Evolutionary conservation across 495 filamentous ascomycete genomes (phyloP), one percentile per base, ranked within the genome.

Genomic region (Peziza echinospora): DNA sequence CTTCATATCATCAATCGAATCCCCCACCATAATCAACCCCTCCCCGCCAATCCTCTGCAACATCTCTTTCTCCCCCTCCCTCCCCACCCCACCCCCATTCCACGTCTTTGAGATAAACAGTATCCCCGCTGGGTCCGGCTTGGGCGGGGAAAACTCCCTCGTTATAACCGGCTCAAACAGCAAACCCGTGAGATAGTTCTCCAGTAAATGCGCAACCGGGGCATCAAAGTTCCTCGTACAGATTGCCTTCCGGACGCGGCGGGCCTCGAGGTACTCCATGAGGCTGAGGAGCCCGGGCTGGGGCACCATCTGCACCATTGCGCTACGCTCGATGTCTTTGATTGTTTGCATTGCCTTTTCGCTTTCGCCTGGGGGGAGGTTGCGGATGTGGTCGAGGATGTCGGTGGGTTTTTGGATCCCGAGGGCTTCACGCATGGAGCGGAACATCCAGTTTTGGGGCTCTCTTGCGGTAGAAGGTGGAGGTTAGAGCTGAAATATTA

Each of bases 361-460:
- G 47, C 76, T 80, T 26, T 69, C 69, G 13, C 67, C 56, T 1
- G 65, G 67, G 0, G 83, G 77, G 5, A 93, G 80, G 2, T 65
- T 60, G 62, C 80, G 77, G 60, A 92, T 76, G 65, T 93, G 80
- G 49, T 84, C 76, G 47, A 96, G 76, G 62, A 96, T 94, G 64
- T 96, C 87, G 51, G 65, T 60, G 26, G 64, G 53, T 56, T 76
- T 76, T 49, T 72, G 58, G 51, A 94, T 93, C 43, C 64, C 65
- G n/a, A 71, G 60, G 22, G 59, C 67, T 21, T 64, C 63, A 67
- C 85, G 78, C 83, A 93, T 93, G 51, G 82, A 66, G 1, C 58
- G 51, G 69, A 93, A 94, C 89, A 97, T 94, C 69, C 91, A 84
- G 53, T 78, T 84, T 66, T 94, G 89, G 0, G 86, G 89, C 41